These are phyloP conservation scores for Termitomyces sp. DNA, from an alignment of 768 basidiomycete species.

Conservation along the genomic window DNA sequence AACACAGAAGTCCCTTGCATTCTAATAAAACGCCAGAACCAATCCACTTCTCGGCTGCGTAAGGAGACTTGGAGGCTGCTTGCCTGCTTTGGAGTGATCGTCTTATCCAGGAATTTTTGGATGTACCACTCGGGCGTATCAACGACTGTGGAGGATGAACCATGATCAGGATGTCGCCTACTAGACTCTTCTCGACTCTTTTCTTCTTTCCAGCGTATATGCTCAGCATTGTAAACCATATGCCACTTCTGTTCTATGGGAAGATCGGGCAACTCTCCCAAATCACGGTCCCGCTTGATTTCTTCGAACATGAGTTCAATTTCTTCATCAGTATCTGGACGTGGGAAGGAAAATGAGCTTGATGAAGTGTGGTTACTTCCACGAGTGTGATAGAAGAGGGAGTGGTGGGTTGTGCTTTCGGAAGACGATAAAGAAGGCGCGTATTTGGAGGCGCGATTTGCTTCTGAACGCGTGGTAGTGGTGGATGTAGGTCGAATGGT, in stretches of 20 bases:
- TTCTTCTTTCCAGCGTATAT: slow-evolving; percentile 74
- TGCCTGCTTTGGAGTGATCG: slow-evolving; percentile 79
- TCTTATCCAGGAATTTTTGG: slow-evolving; percentile 83
- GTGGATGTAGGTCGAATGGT: slow-evolving; percentile 49
- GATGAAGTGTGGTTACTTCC: slow-evolving; percentile 39
- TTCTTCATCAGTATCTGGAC: slow-evolving; percentile 73
- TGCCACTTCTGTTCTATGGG: slow-evolving; percentile 88
- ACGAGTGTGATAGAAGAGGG: slow-evolving; percentile 51
- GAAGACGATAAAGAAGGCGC: slow-evolving; percentile 52
- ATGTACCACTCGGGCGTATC: slow-evolving; percentile 93
- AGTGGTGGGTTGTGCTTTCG: slow-evolving; percentile 39
- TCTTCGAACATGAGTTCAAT: slow-evolving; percentile 80
- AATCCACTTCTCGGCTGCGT: slow-evolving; percentile 79
- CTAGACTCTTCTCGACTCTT: slow-evolving; percentile 60
- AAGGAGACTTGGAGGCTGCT: slow-evolving; percentile 71
- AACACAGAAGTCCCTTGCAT: slow-evolving; percentile 84
- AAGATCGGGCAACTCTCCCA: slow-evolving; percentile 57
- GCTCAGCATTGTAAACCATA: slow-evolving; percentile 81
- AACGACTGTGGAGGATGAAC: slow-evolving; percentile 47
- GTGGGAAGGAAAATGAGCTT: slow-evolving; percentile 67
- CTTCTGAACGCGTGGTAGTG: slow-evolving; percentile 54
- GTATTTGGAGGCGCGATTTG: slow-evolving; percentile 59
- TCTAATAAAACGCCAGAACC: slow-evolving; percentile 74
- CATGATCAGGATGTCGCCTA: slow-evolving; percentile 56
- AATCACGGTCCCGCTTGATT: slow-evolving; percentile 66